Base-by-base conservation (phyloP, 2,329 filamentous ascomycete genomes). In the Ophiostoma novo-ulmi region DNA sequence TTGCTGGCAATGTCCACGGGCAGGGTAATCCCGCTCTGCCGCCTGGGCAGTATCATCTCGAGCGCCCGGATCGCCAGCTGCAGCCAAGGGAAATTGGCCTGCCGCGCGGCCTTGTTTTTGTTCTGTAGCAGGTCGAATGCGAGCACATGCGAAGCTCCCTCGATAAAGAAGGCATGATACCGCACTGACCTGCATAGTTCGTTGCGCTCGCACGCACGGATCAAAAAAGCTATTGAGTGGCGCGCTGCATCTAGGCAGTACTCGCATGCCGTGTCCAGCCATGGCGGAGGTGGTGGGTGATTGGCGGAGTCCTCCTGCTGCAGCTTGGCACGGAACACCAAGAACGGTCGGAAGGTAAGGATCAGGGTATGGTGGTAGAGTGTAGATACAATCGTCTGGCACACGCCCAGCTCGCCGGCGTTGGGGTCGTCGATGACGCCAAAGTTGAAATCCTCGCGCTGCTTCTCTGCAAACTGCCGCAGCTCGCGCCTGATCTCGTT, bases 291-390 rank as follows among this genome's bases (percentile, higher is more conserved):
- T 8, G 71, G 69, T 22, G 73, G 73, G 14, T 26, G 69, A 22
- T 44, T 48, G 3, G 70, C 63, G 1, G 67, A 41, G 55, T 68
- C 67, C 13, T 72, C 72, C 58, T 73, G 64, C 22, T 68, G 72
- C 31, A 74, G 63, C n/a, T 72, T 73, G 20, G 71, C 72, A 3
- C 72, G 72, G n/a, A 74, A 44, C 2, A 74, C 72, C 8, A 74
- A 63, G n/a, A 74, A 74, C 0, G 73, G 72, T 0, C 73, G 71
- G 52, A 73, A 74, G 2, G 73, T 73, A 4, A 74, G 44, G 13
- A 73, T 67, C 5, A 74, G 52, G 2, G 72, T 74, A 66, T 74
- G 73, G 55, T 74, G 73, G 64, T 74, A 74, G 41, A 74, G 72
- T 70, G 63, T 39, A 14, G 73, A 73, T 7, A 74, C 68, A 11